Base-by-base conservation (phyloP, 305 asterid genomes). In the Rubia peregrina region DNA sequence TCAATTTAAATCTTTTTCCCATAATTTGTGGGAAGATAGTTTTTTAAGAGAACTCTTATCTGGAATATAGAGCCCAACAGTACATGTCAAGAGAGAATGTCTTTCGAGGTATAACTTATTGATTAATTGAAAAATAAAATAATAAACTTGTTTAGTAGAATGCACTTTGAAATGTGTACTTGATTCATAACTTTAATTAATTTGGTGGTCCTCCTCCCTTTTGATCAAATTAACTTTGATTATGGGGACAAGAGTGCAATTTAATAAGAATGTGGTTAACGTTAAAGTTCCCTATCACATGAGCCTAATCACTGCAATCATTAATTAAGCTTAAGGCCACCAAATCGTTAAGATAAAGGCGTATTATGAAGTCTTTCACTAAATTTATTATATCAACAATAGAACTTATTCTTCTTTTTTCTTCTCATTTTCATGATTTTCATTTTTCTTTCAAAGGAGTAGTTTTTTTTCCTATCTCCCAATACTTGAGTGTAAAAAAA, bases 261-360 rank as follows among this genome's bases (percentile, higher is more conserved):
- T 55, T 49, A 33, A 3, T 55, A n/a, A 22, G 40, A 67, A 21
- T 75, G 49, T 53, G 43, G 40, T 56, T 13, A 69, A 44, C 19
- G 40, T 65, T 63, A 71, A 77, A 71, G 74, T 73, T 69, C 69
- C 65, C 56, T 2, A 64, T 73, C 85, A 79, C 84, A 83, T 79
- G 84, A 81, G 61, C 73, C 74, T 73, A 74, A 77, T 26, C 75
- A 79, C 61, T 11, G 69, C 67, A 57, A 56, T 12, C 71, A 22
- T 73, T 56, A 55, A 40, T 4, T 38, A 41, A 73, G 43, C 41
- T 24, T 14, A 64, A 49, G 16, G 63, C 59, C 71, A 73, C 53
- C 71, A 38, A 73, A 73, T 73, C 44, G 8, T 65, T 59, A 16
- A 38, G 26, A 12, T 9, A 72, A 72, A 51, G 75, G 65, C 49